Evolutionary conservation across 306 rosid species (phyloP), one percentile per base, ranked within the genome.

Genomic region (Castanea crenata): DNA sequence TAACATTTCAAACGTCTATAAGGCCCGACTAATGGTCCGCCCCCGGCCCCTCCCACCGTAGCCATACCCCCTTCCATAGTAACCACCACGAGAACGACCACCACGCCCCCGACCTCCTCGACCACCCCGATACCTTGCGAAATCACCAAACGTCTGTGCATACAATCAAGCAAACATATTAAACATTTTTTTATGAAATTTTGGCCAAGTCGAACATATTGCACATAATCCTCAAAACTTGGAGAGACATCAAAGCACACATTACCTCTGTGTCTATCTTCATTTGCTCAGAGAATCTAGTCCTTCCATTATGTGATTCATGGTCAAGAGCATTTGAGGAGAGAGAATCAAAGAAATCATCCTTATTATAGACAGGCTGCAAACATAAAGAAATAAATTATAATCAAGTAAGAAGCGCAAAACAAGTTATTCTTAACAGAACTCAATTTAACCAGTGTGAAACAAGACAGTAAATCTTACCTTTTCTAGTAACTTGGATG

Each of bases 101-200:
- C 98, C 93, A 41, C 92, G 95, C 19, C 87, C 90, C 64, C 91
- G 93, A 23, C 97, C 94, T 2, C 97, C 93, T 51, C 93, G 84
- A 46, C 98, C 93, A 75, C 98, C 97, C 21, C 89, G 93, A 76
- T 91, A 75, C 85, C 97, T 94, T 62, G 71, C 23, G 81, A 90
- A 92, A 23, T 91, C 89, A 44, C 98, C 98, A 76, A 94, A 94
- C 5, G 98, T 94, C 98, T 94, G 93, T 83, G 81, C 57, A 84
- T 49, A 71, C 73, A 89, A 81, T 80, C 56, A 69, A 57, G 55
- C 46, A 82, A 76, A 74, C 54, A 38, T 49, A 57, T 69, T 85
- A 65, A 83, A 49, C 58, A 76, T 72, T 49, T 49, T 46, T 46
- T 49, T 0, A 49, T 49, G 13, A 49, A 49, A 46, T 46, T 46